Evolutionary conservation across 2,329 filamentous ascomycete genomes (phyloP), one percentile per base, ranked within the genome.

Genomic region (Trichoderma harzianum): DNA sequence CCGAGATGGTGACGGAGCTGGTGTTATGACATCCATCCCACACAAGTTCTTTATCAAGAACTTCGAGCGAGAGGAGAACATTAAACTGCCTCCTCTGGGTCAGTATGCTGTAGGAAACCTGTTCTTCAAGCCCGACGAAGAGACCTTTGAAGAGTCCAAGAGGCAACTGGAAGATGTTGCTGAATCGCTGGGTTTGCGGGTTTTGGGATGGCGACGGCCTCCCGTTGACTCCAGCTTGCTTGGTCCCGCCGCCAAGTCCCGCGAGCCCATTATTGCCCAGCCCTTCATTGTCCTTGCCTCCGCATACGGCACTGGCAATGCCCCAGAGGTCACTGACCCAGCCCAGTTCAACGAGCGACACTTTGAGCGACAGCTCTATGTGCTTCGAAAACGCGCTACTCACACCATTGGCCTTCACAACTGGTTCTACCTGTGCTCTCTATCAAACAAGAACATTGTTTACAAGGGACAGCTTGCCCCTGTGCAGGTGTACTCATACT

Each of bases 41-140:
- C 95, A 98, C 87, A 94, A 92, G 83, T 98, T 99, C 87, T 98
- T 99, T 83, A 87, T 97, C 81, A 99, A 98, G 88, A 97, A 98
- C 83, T 98, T 98, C 83, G 94, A 93, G 83, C 92, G 92, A 77
- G 94, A 98, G 84, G 92, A 94, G 80, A 92, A 91, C 80, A 91
- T 96, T 80, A 92, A 94, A 83, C 87, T 99, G 75, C 96, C 96
- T 73, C 91, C 92, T 74, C 86, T 91, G 75, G 96, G 95, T 78
- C 94, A 98, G 84, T 99, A 99, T 85, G 96, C 96, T 73, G 95
- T 95, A 78, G 95, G 95, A 78, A 99, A 99, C 84, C 84, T 99
- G 79, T 99, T 99, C 86, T 98, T 99, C 88, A 98, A 98, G 87
- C 96, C 95, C 76, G 94, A 98, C 80, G 89, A 93, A 79, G 93